Evolutionary conservation across 2,329 filamentous ascomycete species (phyloP), one percentile per base, ranked within the genome.

Genomic region (Clonostachys solani): DNA sequence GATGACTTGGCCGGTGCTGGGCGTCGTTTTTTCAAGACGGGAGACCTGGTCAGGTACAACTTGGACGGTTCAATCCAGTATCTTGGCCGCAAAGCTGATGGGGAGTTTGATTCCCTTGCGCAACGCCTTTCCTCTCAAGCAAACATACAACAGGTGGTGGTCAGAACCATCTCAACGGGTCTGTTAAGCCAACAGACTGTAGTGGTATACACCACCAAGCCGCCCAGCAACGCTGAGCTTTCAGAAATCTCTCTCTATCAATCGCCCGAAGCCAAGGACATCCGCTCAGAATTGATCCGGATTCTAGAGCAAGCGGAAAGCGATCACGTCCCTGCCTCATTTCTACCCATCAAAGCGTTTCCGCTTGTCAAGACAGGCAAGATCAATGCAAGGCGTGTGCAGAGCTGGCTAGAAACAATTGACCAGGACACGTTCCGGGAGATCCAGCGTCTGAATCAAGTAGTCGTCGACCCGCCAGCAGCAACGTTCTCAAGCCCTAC

Each of bases 21-120:
- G 18, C 18, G 18, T 19, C 18, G 18, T 5, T 19, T 19, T 19
- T 78, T 75, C 50, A 68, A 67, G 43, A 75, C 74, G 1, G 74
- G 74, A 7, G 74, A 78, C 51, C 61, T 77, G 10, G 74, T 61
- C 3, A 59, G 60, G 41, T 73, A 73, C 23, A 58, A 67, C 15
- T 55, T 59, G 0, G 65, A 75, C 44, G 69, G 71, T 1, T 56
- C 59, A 5, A 56, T 78, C 5, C 50, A 66, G 1, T 77, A 69
- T 36, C 56, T 77, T 34, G 61, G 62, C 2, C 54, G 62, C 18
- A 19, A 19, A 0, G 57, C 54, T 7, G 62, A 65, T 5, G 42
- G 51, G 1, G 61, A 66, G 45, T 54, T 65, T 49, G 66, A 66
- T 50, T 54, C 65, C 5, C 56, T 55, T n/a, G 62, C 63, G 6